Percentiles rank a stretch among this genome's conserved stretches.
Conservation (phyloP, 768 basidiomycete species). For the Tulasnella sp. region DNA sequence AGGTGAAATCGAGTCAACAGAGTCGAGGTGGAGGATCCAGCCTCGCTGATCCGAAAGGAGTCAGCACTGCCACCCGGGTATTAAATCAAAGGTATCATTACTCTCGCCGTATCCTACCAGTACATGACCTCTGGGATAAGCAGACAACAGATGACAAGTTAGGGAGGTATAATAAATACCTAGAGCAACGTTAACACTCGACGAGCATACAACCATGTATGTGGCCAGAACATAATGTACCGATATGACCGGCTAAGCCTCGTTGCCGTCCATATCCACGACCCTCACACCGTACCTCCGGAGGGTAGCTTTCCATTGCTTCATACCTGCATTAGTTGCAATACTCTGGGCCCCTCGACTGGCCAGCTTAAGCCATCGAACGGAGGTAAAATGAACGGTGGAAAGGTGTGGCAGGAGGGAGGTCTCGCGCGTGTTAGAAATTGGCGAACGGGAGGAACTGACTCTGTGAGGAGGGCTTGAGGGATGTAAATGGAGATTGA, state of each 20-base stretch:
- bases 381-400: constrained; percentile 19
- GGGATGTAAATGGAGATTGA: neutral
- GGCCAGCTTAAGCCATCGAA: constrained; percentile 20
- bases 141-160: neutral
- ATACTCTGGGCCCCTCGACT: constrained; percentile 24
- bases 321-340: constrained; percentile 32
- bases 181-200: neutral
- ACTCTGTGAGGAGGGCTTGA: neutral
- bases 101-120: neutral
- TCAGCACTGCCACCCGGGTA: neutral
- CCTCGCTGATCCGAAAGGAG: neutral
- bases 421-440: constrained; percentile 19
- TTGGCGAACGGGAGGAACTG: constrained; percentile 1
- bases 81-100: neutral
- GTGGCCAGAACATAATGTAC: no score
- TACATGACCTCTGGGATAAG: neutral
- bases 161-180: neutral
- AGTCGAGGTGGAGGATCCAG: neutral
- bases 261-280: constrained; percentile 21
- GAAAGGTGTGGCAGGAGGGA: constrained; percentile 10
- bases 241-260: no score
- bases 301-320: constrained; percentile 10
- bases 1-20: neutral
- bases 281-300: constrained; percentile 30
- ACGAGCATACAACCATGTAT: no score